Conservation (phyloP, 495 filamentous ascomycete genomes). For the Neurospora sp. region DNA sequence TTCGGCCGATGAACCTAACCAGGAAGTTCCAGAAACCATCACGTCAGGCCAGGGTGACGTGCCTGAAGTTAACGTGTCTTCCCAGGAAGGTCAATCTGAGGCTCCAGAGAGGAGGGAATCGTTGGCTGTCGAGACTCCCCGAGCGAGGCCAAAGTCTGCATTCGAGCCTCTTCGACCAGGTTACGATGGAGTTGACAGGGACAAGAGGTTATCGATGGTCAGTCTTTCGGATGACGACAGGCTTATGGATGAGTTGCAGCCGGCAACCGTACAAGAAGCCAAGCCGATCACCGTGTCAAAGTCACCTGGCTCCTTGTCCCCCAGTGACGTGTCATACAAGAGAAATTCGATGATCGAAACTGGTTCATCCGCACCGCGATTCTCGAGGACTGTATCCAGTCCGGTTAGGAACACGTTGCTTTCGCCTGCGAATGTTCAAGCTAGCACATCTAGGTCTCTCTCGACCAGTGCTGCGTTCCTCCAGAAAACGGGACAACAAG, state of each 20-base stretch:
- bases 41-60: not conserved
- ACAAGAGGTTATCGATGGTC: conserved; percentile 49
- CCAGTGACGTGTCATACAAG: not conserved
- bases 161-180: conserved; percentile 49
- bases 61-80: not conserved
- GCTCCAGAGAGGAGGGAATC: conserved; percentile 1
- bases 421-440: conserved; percentile 27
- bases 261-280: conserved; percentile 72
- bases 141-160: conserved; percentile 36
- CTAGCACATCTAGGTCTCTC: conserved; percentile 32
- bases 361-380: conserved; percentile 9
- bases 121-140: conserved; percentile 13
- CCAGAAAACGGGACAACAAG: conserved; percentile 39
- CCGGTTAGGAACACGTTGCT: conserved; percentile 34
- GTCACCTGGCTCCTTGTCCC: conserved; percentile 42
- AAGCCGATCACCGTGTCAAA: conserved; percentile 74
- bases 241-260: conserved; percentile 81
- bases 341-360: conserved; percentile 13
- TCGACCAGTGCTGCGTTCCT: conserved; percentile 38
- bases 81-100: not conserved
- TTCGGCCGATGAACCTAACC: conserved; percentile 1
- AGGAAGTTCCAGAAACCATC: conserved; percentile 9
- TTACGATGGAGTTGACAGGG: conserved; percentile 26
- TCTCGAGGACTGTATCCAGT: conserved; percentile 37
- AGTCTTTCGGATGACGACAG: conserved; percentile 73